A percentile compares a stretch with the other conserved stretches of the same genome.
Conservation (phyloP, 2,329 filamentous ascomycete species). For the Ceratocystis ficicola region DNA sequence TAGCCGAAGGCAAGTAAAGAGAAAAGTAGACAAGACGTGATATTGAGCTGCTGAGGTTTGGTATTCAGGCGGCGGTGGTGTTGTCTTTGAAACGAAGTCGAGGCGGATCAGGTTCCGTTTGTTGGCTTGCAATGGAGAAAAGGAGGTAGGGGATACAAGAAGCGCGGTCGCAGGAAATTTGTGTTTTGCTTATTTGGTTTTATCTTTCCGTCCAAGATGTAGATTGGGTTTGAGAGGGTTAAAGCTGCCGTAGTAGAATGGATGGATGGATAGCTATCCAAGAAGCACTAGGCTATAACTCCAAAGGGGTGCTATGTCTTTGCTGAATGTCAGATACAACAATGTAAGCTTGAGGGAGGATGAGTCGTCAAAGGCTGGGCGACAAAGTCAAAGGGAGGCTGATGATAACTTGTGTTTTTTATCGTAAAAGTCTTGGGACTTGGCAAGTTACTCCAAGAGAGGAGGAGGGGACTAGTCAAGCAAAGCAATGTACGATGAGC, state of each 20-base stretch:
- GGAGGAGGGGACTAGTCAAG: not conserved
- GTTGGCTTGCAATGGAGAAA: not conserved
- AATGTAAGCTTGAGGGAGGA: not conserved
- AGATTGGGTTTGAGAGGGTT: not conserved
- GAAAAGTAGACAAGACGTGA: not conserved
- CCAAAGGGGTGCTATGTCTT: not conserved
- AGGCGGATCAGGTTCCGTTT: not conserved
- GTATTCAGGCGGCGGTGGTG: not conserved
- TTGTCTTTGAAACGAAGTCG: not conserved
- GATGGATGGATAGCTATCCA: not conserved
- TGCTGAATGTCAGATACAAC: not conserved
- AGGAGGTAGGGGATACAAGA: not conserved
- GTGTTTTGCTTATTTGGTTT: not conserved
- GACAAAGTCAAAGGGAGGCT: not conserved
- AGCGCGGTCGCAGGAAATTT: not conserved
- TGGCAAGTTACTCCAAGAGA: not conserved
- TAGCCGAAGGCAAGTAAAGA: not conserved
- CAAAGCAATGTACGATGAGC: not conserved
- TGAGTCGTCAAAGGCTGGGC: not conserved
- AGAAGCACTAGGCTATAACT: not conserved
- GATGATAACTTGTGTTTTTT: not conserved
- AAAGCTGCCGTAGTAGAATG: not conserved
- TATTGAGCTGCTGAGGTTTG: not conserved
- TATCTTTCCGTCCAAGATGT: not conserved
- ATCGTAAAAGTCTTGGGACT: not conserved